phyloP scores from a whole-genome alignment of 2,329 filamentous ascomycete species.

The Penicillium sp. region DNA sequence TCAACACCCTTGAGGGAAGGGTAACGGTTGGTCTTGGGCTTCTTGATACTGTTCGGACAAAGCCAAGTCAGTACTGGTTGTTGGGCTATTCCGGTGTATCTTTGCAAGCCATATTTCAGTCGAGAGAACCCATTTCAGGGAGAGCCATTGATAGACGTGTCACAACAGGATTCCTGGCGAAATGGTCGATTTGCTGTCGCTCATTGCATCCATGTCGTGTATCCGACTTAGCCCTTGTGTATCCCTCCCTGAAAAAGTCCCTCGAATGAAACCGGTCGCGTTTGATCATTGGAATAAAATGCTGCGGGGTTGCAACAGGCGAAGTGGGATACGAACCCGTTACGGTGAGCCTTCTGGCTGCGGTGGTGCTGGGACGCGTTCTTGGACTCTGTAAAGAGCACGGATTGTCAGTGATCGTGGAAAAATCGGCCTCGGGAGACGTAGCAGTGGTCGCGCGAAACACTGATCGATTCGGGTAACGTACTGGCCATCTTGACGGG shows the following conservation, averaged over 20 bases:
- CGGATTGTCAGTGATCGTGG: constrained; percentile 23
- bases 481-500: constrained; percentile 45
- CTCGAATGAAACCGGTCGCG: background rate
- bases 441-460: background rate
- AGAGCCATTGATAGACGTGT: no score
- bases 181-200: no score
- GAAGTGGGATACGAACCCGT: constrained; percentile 66
- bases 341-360: constrained; percentile 97
- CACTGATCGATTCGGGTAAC: constrained; percentile 17
- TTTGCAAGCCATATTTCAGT: constrained; percentile 1
- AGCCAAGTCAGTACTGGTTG: constrained; percentile 18
- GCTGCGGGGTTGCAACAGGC: constrained; percentile 4
- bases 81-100: no score
- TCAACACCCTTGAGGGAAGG: constrained; percentile 97
- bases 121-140: background rate
- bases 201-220: no score
- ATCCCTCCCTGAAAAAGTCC: no score
- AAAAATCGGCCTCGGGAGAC: background rate
- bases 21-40: constrained; percentile 98
- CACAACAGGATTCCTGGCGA: no score
- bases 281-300: background rate
- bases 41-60: constrained; percentile 77
- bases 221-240: no score
- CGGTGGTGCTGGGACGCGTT: constrained; percentile 99
- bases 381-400: constrained; percentile 74